Evolutionary conservation across 202 grass and related monocot genomes (phyloP), one percentile per base, ranked within the genome.

Genomic region (Dendrocalamus latiflorus): DNA sequence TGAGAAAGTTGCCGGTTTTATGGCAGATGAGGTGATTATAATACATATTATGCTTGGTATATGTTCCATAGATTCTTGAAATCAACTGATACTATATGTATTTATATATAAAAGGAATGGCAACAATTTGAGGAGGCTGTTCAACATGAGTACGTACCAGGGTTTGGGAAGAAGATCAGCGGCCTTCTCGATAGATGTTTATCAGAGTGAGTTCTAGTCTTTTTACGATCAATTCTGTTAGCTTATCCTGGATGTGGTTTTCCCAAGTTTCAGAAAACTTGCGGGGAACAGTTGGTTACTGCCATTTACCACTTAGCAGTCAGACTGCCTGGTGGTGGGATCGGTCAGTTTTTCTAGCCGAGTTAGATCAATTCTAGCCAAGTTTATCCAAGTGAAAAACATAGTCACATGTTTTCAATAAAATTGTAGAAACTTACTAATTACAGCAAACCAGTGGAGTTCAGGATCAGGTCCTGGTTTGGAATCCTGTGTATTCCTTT

Each of bases 161-260:
- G 91, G 15, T 99, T 99, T 84, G 96, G 96, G 68, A 94, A 92
- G 72, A 96, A 89, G 75, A 48, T 96, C 66, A 92, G 74, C 81
- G 50, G 59, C 82, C 92, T 99, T 86, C 90, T 99, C 37, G 87
- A 94, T 64, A 92, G 86, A 83, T 99, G 93, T 75, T 94, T 99
- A 76, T 94, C 87, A 65, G 91, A 88, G 96, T 99, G 80, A 92
- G 96, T 90, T 85, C 45, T 48, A 16, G 4, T 16, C 14, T 16
- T 48, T 48, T 48, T 48, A 14, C 0, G 17, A 25, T 56, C 33
- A 73, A 20, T 58, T 62, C 49, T 88, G 26, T 76, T 18, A 26
- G 78, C 15, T 68, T 45, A 66, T 88, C 30, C 13, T 60, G 78
- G 11, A 53, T 55, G 14, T 76, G 15, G 16, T 55, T 36, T 77